Conservation (phyloP, 108 stramenopile species). For the Aurantiochytrium sp. region DNA sequence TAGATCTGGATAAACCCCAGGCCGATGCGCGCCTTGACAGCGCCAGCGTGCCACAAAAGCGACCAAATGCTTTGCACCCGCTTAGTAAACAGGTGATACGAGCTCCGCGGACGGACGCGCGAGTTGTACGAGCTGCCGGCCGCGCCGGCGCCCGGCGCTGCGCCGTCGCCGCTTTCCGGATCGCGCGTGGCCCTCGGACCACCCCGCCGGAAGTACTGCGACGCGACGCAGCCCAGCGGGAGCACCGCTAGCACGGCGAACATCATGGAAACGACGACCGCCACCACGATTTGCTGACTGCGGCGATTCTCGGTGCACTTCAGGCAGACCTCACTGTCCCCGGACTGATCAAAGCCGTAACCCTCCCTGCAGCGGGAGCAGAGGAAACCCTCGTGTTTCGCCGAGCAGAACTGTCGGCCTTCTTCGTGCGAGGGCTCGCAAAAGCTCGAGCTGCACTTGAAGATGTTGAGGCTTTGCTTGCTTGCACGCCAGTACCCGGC, state of each 20-base stretch:
- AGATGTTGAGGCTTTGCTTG: neutral
- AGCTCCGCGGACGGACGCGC: neutral
- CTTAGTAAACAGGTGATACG: neutral
- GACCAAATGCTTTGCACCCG: neutral
- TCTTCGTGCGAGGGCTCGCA: neutral
- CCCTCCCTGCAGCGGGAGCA: neutral
- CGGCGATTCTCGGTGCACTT: neutral
- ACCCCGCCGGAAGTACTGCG: neutral
- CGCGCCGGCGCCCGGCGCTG: neutral
- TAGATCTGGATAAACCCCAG: neutral
- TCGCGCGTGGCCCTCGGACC: neutral
- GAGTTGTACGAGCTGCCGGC: neutral
- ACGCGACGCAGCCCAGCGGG: neutral
- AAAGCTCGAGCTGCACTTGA: neutral
- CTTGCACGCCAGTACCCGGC: constrained; percentile 1
- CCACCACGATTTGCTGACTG: neutral
- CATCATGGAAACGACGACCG: neutral
- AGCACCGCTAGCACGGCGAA: neutral
- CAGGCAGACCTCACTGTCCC: neutral
- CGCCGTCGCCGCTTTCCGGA: neutral
- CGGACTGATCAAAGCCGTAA: neutral
- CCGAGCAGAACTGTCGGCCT: neutral
- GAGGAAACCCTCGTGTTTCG: neutral
- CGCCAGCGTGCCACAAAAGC: neutral
- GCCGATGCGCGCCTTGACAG: neutral